Conservation (phyloP, 1,139 yeast genomes). For the Suhomyces taliae region DNA sequence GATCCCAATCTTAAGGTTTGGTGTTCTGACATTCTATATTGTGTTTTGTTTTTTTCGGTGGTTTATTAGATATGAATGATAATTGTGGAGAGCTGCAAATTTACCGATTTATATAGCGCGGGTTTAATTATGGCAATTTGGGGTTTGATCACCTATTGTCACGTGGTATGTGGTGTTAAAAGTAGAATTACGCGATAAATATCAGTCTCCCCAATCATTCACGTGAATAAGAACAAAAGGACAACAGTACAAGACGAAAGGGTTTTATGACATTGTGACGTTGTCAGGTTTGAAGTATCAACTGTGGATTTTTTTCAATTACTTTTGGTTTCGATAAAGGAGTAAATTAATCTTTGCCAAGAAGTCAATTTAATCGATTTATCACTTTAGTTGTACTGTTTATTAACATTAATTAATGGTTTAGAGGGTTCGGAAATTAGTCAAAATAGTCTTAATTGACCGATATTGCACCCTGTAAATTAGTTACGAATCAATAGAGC, state of each 20-base stretch:
- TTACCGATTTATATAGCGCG: constrained; percentile 6
- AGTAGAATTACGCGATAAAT: not conserved
- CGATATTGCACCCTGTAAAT: too few species aligned
- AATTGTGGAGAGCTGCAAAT: constrained; percentile 1
- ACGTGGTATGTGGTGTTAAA: constrained; percentile 11
- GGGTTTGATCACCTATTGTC: constrained; percentile 7
- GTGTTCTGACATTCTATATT: constrained; percentile 4
- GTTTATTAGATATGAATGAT: not conserved
- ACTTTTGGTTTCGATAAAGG: too few species aligned
- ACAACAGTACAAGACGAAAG: not conserved
- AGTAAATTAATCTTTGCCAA: too few species aligned
- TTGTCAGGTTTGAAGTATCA: too few species aligned
- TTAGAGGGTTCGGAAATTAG: too few species aligned
- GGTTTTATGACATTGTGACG: too few species aligned
- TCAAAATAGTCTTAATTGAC: too few species aligned
- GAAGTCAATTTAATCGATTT: too few species aligned
- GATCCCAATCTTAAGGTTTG: constrained; percentile 44
- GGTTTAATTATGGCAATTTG: not conserved
- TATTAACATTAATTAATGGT: too few species aligned
- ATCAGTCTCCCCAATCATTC: not conserved
- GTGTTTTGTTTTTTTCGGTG: not conserved
- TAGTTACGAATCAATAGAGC: too few species aligned
- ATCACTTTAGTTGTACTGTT: too few species aligned
- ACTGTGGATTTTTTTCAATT: too few species aligned
- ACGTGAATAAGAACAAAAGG: not conserved